A percentile compares a stretch with the other conserved stretches of the same genome.
phyloP scores from a whole-genome alignment of 768 basidiomycete species.

The Russula brevipes region DNA sequence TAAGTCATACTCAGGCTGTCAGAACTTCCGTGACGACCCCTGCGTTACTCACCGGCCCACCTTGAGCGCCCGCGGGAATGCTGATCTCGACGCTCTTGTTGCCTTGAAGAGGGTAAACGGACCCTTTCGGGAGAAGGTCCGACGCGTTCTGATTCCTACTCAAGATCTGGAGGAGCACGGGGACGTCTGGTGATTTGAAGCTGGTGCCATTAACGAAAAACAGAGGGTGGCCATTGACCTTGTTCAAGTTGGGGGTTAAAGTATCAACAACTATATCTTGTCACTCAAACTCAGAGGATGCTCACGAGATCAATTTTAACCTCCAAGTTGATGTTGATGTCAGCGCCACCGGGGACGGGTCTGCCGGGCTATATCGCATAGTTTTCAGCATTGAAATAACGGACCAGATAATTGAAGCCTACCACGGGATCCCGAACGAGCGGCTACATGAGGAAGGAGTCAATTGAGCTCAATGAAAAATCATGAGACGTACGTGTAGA shows the following conservation, averaged over 20 bases:
- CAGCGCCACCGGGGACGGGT: slow-evolving; percentile 1
- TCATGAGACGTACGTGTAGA: background rate
- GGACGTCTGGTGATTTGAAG: slow-evolving; percentile 40
- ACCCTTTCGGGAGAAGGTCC: slow-evolving; percentile 45
- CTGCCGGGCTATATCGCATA: background rate
- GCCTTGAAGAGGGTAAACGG: slow-evolving; percentile 42
- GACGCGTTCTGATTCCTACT: slow-evolving; percentile 43
- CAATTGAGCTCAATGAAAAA: background rate
- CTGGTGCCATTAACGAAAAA: slow-evolving; percentile 35
- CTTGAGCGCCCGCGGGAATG: background rate
- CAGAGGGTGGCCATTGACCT: background rate
- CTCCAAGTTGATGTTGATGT: slow-evolving; percentile 3
- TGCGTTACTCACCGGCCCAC: background rate
- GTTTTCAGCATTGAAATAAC: background rate
- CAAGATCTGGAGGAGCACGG: slow-evolving; percentile 54
- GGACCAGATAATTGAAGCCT: background rate
- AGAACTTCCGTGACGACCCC: too few species aligned
- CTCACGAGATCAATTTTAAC: background rate
- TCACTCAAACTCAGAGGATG: background rate
- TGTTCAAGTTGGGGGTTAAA: background rate
- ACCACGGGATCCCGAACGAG: background rate
- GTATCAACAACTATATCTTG: background rate
- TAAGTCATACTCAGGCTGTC: too few species aligned
- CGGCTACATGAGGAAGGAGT: background rate
- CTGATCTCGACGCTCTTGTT: slow-evolving; percentile 44